Percentiles rank a stretch among this genome's conserved stretches.
Evolutionary conservation across 495 filamentous ascomycete genomes (phyloP).

Genomic region (Pyrenula massariospora): DNA sequence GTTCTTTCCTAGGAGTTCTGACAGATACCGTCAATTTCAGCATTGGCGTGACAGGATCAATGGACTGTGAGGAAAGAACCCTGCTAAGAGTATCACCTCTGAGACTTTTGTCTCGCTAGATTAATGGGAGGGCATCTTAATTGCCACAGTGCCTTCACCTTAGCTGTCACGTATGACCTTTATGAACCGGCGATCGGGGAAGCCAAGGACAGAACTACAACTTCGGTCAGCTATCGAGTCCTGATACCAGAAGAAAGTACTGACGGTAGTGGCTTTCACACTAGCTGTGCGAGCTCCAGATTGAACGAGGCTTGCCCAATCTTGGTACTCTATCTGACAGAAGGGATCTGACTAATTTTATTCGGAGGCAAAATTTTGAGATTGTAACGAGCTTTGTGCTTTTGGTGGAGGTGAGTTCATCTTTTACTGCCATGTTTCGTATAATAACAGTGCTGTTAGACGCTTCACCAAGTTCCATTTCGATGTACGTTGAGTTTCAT

Average conservation of each 20-base stretch:
- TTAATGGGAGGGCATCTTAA: background rate
- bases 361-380: background rate
- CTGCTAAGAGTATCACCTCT: no score
- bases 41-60: no score
- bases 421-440: background rate
- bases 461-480: background rate
- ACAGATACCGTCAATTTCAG: no score
- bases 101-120: no score
- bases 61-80: no score
- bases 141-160: background rate
- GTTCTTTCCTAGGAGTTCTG: no score
- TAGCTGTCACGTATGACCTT: background rate
- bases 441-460: background rate
- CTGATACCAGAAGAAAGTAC: background rate
- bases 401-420: background rate
- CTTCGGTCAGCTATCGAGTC: background rate
- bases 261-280: background rate
- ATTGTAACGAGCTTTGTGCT: background rate
- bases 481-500: background rate
- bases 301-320: background rate
- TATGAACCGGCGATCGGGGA: background rate
- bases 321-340: background rate
- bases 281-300: background rate
- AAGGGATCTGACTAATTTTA: background rate
- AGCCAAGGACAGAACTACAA: background rate